These are phyloP conservation scores for Dipodascopsis uninucleata DNA, from an alignment of 805 yeast species.

Conservation along the genomic window DNA sequence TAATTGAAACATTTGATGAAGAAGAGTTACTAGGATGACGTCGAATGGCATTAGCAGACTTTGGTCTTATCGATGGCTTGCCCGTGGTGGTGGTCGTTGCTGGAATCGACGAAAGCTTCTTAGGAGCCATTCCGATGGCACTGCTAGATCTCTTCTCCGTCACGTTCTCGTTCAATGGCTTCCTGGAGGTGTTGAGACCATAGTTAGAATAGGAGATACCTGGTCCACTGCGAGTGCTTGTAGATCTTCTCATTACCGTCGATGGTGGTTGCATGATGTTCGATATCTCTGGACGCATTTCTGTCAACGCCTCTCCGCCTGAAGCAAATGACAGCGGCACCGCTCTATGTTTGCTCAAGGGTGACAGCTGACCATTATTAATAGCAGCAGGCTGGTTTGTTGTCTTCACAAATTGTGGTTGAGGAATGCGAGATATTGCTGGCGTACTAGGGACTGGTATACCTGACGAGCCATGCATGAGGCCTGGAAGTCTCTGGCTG, in stretches of 20 bases:
- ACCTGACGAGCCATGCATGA: no score
- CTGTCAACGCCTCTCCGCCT: conserved; percentile 3
- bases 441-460: conserved; percentile 8
- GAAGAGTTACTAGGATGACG: background rate
- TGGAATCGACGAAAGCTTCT: background rate
- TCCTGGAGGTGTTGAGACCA: conserved; percentile 2
- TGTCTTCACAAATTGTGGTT: conserved; percentile 6
- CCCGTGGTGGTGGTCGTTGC: conserved; percentile 12
- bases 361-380: conserved; percentile 9
- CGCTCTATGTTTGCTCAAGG: conserved; percentile 2
- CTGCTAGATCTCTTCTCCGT: background rate
- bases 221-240: background rate
- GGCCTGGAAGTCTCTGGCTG: no score
- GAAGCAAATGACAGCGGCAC: no score
- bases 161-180: background rate
- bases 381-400: no score
- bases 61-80: conserved; percentile 11
- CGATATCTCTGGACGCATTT: conserved; percentile 7
- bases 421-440: conserved; percentile 20
- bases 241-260: conserved; percentile 1
- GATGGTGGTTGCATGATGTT: conserved; percentile 10
- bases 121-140: background rate
- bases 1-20: background rate
- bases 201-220: conserved; percentile 1
- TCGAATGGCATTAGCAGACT: conserved; percentile 14